A percentile compares a stretch with the other conserved stretches of the same genome.
phyloP scores from a whole-genome alignment of 2,329 filamentous ascomycete species.

The Penicillium fuscoglaucum region DNA sequence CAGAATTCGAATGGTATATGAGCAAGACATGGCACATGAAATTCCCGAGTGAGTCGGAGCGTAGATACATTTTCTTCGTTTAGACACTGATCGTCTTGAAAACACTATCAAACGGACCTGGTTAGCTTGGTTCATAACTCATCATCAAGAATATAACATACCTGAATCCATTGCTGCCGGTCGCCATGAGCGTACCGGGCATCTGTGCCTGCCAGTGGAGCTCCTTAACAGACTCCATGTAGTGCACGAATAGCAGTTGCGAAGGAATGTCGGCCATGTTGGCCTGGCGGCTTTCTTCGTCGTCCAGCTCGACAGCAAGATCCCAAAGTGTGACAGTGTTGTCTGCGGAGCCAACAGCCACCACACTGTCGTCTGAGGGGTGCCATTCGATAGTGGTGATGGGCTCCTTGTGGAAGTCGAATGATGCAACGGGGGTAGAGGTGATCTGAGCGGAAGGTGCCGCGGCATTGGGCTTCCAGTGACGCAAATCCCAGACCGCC shows the following conservation, averaged over 20 bases:
- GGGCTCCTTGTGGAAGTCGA: constrained; percentile 93
- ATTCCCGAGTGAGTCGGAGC: constrained; percentile 17
- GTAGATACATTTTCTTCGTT: constrained; percentile 15
- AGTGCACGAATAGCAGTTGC: constrained; percentile 94
- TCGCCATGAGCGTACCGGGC: constrained; percentile 82
- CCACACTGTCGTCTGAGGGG: constrained; percentile 92
- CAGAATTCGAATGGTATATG: constrained; percentile 29
- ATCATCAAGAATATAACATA: constrained; percentile 36
- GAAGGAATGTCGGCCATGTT: constrained; percentile 88
- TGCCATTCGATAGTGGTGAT: constrained; percentile 98
- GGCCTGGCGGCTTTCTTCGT: constrained; percentile 90
- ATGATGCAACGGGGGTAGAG: constrained; percentile 84
- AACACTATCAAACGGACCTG: constrained; percentile 52
- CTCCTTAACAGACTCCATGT: constrained; percentile 92
- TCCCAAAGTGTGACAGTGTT: constrained; percentile 97
- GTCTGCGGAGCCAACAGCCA: constrained; percentile 87
- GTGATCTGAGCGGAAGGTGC: constrained; percentile 51
- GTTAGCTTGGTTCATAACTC: constrained; percentile 19
- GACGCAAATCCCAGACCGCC: constrained; percentile 93
- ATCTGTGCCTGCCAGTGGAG: constrained; percentile 98
- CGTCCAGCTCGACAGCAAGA: constrained; percentile 91
- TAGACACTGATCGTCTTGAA: constrained; percentile 83
- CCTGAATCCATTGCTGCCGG: constrained; percentile 80
- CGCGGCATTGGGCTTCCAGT: constrained; percentile 74
- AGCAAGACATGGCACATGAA: constrained; percentile 30